Base-by-base conservation (phyloP, 441 rosid genomes). In the Kokia cookei region DNA sequence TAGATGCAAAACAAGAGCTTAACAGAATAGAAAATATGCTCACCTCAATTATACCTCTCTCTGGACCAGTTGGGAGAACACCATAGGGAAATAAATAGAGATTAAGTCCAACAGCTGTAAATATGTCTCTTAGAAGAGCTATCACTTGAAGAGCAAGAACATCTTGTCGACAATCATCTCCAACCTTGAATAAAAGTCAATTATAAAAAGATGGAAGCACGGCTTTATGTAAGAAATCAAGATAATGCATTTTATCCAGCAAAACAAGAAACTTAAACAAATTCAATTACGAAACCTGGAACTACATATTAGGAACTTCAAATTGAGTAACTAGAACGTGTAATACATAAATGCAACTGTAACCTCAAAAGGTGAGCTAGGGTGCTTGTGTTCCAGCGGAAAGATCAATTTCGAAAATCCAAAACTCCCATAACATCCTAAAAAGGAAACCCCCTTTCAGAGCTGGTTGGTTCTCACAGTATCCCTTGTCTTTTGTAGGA, bases 141-240 rank as follows among this genome's bases (percentile, higher is more conserved):
- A 96, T 92, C 73, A 96, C 99, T 91, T 96, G 99, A 80, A 93
- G 97, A 59, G 98, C 99, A 80, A 96, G 96, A 78, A 96, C 98
- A 82, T 96, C 99, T 88, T 92, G 99, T 45, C 98, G 91, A 80
- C 99, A 96, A 85, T 96, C 98, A 82, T 96, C 99, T 78, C 99
- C 99, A 73, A 96, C 99, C 99, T 96, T 78, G 12, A 83, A 79
- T 64, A 54, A 80, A 45, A 5, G n/a, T 47, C 6, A 61, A 60
- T 59, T 47, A 58, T 8, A 60, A 60, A 65, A 45, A 32, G 13
- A 45, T 42, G 8, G 24, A 4, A 24, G 9, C 55, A 24, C 27
- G 4, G 35, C 19, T 19, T 35, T 37, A 8, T 42, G 15, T 42
- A 22, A 55, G 53, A 47, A 66, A 80, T 67, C 75, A 65, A 12